Conservation (phyloP, 495 filamentous ascomycete genomes). For the Aspergillus avenaceus region DNA sequence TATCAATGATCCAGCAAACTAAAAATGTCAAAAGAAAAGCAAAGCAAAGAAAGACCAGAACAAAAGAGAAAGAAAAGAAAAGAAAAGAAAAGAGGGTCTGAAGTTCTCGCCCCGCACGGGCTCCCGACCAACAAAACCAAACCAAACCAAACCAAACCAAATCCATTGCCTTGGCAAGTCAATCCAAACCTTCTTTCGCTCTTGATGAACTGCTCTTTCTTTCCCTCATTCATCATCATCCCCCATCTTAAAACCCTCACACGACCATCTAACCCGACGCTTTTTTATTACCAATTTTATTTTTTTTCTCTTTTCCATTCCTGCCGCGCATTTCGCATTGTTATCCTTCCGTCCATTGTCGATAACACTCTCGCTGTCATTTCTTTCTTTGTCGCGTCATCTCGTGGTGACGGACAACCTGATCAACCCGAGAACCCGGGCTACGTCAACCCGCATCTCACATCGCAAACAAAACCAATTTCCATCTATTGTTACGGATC, state of each 20-base stretch:
- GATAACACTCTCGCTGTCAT: background rate
- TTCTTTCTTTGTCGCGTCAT: constrained; percentile 3
- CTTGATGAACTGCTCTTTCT: constrained; percentile 1
- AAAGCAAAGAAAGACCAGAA: no score
- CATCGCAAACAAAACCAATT: background rate
- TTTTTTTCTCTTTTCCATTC: background rate
- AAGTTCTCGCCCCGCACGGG: constrained; percentile 17
- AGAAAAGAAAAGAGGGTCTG: constrained; percentile 2
- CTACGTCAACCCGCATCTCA: background rate
- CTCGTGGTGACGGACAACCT: background rate
- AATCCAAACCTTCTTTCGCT: constrained; percentile 5
- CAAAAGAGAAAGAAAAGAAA: no score
- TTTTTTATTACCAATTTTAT: background rate
- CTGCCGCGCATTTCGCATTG: background rate
- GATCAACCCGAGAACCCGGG: background rate
- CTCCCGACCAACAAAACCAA: constrained; percentile 8
- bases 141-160: constrained; percentile 5
- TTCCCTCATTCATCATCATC: background rate
- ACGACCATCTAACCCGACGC: background rate
- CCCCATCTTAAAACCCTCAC: constrained; percentile 5
- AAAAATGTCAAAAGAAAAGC: no score
- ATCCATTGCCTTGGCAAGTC: constrained; percentile 2
- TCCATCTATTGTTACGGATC: background rate
- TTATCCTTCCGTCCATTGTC: background rate
- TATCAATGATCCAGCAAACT: no score